Conservation (phyloP, 495 filamentous ascomycete genomes). For the Neurospora sp. region DNA sequence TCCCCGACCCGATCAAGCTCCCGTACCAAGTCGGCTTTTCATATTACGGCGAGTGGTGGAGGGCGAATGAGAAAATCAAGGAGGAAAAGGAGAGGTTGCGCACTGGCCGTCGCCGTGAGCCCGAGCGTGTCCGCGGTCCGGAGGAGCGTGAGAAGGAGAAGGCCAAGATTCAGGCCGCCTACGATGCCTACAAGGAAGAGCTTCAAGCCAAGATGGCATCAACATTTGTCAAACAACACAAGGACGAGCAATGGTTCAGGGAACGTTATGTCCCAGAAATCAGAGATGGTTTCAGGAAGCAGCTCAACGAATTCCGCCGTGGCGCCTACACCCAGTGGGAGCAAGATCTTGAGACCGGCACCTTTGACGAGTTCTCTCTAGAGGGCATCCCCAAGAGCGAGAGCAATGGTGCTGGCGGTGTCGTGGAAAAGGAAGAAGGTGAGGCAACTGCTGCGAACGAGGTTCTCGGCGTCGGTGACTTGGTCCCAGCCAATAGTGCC, state of each 20-base stretch:
- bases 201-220: conserved; percentile 84
- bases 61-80: conserved; percentile 71
- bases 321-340: conserved; percentile 74
- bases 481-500: conserved; percentile 67
- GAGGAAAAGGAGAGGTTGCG: conserved; percentile 74
- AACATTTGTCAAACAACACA: conserved; percentile 80
- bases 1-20: conserved; percentile 72
- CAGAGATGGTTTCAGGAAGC: conserved; percentile 53
- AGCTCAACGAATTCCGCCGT: conserved; percentile 64
- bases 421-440: conserved; percentile 90
- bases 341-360: conserved; percentile 64
- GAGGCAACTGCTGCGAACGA: conserved; percentile 84
- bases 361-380: conserved; percentile 88
- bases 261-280: conserved; percentile 85
- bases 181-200: conserved; percentile 90
- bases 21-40: conserved; percentile 94
- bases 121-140: conserved; percentile 60
- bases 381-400: conserved; percentile 94
- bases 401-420: conserved; percentile 73
- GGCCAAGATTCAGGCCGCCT: conserved; percentile 79
- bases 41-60: conserved; percentile 96
- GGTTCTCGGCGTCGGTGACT: conserved; percentile 80
- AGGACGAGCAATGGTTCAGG: conserved; percentile 93
- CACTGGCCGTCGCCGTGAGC: conserved; percentile 61
- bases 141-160: conserved; percentile 87